phyloP scores from a whole-genome alignment of 2,329 filamentous ascomycete genomes.

The Trichoderma lentiforme region DNA sequence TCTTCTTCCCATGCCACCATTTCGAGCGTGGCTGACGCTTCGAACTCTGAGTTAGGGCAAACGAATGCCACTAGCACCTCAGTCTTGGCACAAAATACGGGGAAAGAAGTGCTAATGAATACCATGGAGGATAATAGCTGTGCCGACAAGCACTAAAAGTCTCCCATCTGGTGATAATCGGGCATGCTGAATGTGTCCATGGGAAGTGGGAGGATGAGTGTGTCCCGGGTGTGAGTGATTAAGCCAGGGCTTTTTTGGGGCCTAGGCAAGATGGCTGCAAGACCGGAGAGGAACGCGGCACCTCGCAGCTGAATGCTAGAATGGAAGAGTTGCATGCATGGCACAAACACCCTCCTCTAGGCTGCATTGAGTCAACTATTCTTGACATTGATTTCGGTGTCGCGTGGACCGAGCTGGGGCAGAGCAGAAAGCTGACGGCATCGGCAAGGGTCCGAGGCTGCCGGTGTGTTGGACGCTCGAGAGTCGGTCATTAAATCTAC shows the following conservation, averaged over 20 bases:
- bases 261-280: background rate
- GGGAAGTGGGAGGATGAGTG: background rate
- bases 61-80: background rate
- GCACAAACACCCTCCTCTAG: background rate
- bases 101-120: background rate
- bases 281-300: background rate
- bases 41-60: background rate
- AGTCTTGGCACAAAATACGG: background rate
- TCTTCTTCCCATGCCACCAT: background rate
- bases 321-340: background rate
- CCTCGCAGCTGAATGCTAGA: background rate
- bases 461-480: background rate
- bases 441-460: background rate
- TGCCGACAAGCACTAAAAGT: background rate
- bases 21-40: background rate
- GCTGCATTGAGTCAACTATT: background rate
- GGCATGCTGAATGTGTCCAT: background rate
- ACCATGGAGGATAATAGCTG: background rate
- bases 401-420: background rate
- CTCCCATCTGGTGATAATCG: background rate
- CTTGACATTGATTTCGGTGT: background rate
- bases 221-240: background rate
- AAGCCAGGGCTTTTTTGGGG: background rate
- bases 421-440: background rate
- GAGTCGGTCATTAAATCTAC: background rate